Evolutionary conservation across 176 grass and related monocot genomes (phyloP).

Genomic region (Ampelocalamus luodianensis): DNA sequence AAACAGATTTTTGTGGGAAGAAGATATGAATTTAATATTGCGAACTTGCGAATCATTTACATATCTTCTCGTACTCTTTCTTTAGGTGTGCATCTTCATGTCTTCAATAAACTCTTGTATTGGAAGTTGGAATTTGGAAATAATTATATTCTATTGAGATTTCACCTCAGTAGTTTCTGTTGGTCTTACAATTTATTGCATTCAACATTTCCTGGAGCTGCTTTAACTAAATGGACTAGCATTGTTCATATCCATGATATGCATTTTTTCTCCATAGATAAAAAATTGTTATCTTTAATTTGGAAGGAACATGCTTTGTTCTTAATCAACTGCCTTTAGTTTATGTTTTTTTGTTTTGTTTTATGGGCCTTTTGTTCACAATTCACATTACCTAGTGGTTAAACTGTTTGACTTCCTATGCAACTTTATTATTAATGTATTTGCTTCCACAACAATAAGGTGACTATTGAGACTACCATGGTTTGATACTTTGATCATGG

Average conservation of each 20-base stretch:
- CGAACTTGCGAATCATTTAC: too few relatives aligned
- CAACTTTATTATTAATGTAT: conserved; percentile 9
- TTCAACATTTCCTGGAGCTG: conserved; percentile 24
- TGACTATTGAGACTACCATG: background rate
- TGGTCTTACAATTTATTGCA: background rate
- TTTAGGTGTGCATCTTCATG: background rate
- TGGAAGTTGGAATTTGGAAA: conserved; percentile 1
- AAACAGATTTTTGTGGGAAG: background rate
- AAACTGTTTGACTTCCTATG: background rate
- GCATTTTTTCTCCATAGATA: background rate
- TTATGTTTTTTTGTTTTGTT: conserved; percentile 22
- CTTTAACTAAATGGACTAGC: too few relatives aligned
- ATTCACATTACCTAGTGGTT: conserved; percentile 32
- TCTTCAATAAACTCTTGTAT: background rate
- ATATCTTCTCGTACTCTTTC: too few relatives aligned
- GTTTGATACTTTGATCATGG: background rate
- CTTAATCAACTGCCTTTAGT: background rate
- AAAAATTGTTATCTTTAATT: background rate
- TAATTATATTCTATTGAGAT: background rate
- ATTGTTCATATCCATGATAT: background rate
- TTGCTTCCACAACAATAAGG: background rate
- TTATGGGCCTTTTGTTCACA: background rate
- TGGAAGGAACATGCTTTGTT: background rate
- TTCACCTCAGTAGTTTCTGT: conserved; percentile 8
- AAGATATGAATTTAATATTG: background rate